Evolutionary conservation across 257 asterid genomes (phyloP).

Genomic region (Voacanga thouarsii): DNA sequence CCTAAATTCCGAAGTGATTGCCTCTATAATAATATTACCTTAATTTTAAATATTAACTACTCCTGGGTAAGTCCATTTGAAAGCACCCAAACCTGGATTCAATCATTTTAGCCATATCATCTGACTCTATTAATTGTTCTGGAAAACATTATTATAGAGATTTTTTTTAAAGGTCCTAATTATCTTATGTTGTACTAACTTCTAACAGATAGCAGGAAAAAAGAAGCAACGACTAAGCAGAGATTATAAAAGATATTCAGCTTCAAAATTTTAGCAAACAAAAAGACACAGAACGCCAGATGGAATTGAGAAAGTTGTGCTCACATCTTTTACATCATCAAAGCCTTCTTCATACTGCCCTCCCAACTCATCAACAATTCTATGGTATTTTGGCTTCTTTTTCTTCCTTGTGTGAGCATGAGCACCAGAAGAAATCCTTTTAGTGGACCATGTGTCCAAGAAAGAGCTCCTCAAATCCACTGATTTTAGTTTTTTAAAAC

Average conservation of each 20-base stretch:
- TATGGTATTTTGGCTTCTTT: conserved; percentile 26
- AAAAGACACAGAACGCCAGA: not conserved
- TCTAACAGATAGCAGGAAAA: not conserved
- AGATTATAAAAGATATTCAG: not conserved
- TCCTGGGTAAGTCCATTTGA: not conserved
- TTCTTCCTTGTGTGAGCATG: conserved; percentile 34
- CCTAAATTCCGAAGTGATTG: not conserved
- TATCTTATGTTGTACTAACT: not conserved
- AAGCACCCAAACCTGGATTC: not conserved
- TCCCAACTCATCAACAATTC: conserved; percentile 48
- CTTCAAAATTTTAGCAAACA: not conserved
- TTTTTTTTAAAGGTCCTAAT: not conserved
- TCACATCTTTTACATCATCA: conserved; percentile 56
- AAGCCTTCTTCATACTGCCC: conserved; percentile 63
- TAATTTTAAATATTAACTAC: not conserved
- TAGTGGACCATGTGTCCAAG: conserved; percentile 33
- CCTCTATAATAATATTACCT: not conserved
- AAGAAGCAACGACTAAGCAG: not conserved
- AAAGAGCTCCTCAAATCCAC: conserved; percentile 36
- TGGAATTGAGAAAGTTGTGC: conserved; percentile 8
- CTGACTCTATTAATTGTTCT: too few species aligned
- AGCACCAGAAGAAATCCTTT: conserved; percentile 23
- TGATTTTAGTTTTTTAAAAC: conserved; percentile 25
- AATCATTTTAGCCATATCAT: not conserved
- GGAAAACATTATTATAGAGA: not conserved